Base-by-base conservation (phyloP, 768 basidiomycete species). In the Agaricus subrufescens region DNA sequence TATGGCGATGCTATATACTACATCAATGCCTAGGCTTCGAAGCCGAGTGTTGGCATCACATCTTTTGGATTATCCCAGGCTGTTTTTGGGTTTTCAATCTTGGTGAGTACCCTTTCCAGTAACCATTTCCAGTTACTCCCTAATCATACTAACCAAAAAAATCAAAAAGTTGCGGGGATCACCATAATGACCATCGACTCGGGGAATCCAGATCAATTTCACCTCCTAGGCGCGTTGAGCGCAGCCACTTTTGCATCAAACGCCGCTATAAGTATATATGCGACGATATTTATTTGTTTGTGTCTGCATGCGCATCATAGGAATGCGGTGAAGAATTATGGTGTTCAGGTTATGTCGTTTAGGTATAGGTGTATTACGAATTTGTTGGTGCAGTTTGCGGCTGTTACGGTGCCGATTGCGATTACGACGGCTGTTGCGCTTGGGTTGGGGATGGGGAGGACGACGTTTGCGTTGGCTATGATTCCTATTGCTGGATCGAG, bases 1-100 rank as follows among this genome's bases (percentile, higher is more conserved):
- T 46, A 37, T 53, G 52, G 52, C 43, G 52, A 25, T 53, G 52
- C 31, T 53, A 37, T 26, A 46, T 45, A 44, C 43, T 53, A 10
- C 52, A 53, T 7, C 27, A 25, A 19, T 43, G 12, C 11, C 26
- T 50, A 4, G 38, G 30, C 2, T 38, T 38, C 19, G 14, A 25
- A 4, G 23, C 19, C 23, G 8, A 23, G 14, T 26, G 14, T 12
- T 50, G 49, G 49, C 19, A 37, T 10, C 26, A 50, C 27, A 50
- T 50, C n/a, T 40, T 50, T 23, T 50, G 49, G 49, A 14, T 39
- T n/a, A 30, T 50, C 39, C 49, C 49, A 39, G 19, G 34, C 6
- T 25, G 37, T 8, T 15, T 50, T 12, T 50, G 49, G 49, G 23
- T 26, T 11, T 23, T 50, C 8, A 29, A 25, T 25, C 4, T 38